Percentiles rank a stretch among this genome's conserved stretches.
Conservation (phyloP, 495 filamentous ascomycete species). For the Neurospora africana region DNA sequence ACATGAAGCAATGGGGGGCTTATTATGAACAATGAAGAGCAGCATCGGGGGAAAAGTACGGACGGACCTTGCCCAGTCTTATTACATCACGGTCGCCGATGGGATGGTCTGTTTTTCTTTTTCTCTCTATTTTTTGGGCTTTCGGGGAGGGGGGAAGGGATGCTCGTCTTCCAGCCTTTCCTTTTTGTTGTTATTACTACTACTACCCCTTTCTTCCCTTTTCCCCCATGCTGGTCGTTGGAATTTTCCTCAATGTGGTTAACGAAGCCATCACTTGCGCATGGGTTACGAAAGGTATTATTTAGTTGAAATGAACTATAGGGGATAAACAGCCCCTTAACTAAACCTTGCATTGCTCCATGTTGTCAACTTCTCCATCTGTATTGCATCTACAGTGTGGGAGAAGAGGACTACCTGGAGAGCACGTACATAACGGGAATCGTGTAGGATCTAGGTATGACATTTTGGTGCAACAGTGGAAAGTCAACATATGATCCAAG, state of each 20-base stretch:
- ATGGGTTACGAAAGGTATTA: slow-evolving; percentile 20
- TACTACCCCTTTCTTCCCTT: slow-evolving; percentile 18
- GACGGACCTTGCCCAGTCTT: slow-evolving; percentile 29
- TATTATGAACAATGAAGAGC: slow-evolving; percentile 11
- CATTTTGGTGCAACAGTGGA: neutral
- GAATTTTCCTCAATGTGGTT: slow-evolving; percentile 13
- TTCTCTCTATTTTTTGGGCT: slow-evolving; percentile 19
- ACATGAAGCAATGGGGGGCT: slow-evolving; percentile 20
- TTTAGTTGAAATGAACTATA: slow-evolving; percentile 20
- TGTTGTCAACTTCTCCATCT: neutral
- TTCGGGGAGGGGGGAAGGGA: neutral
- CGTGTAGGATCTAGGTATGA: neutral
- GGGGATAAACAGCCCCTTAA: neutral
- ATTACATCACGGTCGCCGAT: slow-evolving; percentile 17
- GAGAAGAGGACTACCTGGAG: neutral
- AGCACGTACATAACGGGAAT: neutral
- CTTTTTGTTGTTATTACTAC: slow-evolving; percentile 1
- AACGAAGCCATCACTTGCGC: slow-evolving; percentile 10
- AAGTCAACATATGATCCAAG: neutral
- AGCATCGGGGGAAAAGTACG: slow-evolving; percentile 19
- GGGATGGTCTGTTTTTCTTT: slow-evolving; percentile 16
- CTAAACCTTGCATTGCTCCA: neutral
- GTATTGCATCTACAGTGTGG: neutral
- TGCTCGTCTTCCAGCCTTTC: neutral
- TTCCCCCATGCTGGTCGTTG: slow-evolving; percentile 15